These are phyloP conservation scores for Alloascoidea africana DNA, from an alignment of 805 yeast genomes.

Conservation along the genomic window DNA sequence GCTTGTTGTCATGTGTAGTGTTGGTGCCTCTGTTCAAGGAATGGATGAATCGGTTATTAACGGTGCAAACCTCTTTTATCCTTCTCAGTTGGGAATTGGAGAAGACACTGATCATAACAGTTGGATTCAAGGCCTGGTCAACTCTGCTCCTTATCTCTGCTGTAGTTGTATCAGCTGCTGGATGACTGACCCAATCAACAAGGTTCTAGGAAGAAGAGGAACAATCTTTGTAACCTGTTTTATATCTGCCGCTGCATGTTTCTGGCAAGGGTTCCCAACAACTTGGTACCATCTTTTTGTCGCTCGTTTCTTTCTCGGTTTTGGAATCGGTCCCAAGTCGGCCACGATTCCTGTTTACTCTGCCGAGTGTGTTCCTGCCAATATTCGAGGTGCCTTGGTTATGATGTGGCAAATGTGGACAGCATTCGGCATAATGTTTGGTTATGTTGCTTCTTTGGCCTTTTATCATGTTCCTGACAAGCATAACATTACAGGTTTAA, in stretches of 20 bases:
- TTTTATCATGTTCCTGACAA: slow-evolving; percentile 19
- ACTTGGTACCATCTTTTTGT: slow-evolving; percentile 46
- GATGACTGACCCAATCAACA: slow-evolving; percentile 36
- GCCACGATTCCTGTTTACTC: slow-evolving; percentile 55
- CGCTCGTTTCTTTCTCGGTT: slow-evolving; percentile 42
- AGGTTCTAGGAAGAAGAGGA: slow-evolving; percentile 40
- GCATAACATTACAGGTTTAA: slow-evolving; percentile 2
- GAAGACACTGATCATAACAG: slow-evolving; percentile 14
- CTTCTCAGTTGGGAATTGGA: slow-evolving; percentile 27
- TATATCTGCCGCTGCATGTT: slow-evolving; percentile 41
- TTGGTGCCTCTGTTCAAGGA: slow-evolving; percentile 59
- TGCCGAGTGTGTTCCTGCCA: slow-evolving; percentile 46
- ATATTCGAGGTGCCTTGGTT: slow-evolving; percentile 46
- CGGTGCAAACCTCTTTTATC: slow-evolving; percentile 47
- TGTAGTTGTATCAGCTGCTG: slow-evolving; percentile 42
- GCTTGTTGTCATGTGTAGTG: slow-evolving; percentile 43
- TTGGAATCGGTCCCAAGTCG: slow-evolving; percentile 54
- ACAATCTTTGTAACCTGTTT: slow-evolving; percentile 41
- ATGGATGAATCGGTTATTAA: slow-evolving; percentile 62
- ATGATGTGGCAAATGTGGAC: slow-evolving; percentile 67
- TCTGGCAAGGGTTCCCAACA: slow-evolving; percentile 50
- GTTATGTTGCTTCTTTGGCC: slow-evolving; percentile 44
- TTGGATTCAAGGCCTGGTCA: slow-evolving; percentile 42
- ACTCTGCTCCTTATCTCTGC: slow-evolving; percentile 52
- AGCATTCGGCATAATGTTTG: slow-evolving; percentile 61